Base-by-base conservation (phyloP, 164 flowering plant genomes). In the Santalum album region DNA sequence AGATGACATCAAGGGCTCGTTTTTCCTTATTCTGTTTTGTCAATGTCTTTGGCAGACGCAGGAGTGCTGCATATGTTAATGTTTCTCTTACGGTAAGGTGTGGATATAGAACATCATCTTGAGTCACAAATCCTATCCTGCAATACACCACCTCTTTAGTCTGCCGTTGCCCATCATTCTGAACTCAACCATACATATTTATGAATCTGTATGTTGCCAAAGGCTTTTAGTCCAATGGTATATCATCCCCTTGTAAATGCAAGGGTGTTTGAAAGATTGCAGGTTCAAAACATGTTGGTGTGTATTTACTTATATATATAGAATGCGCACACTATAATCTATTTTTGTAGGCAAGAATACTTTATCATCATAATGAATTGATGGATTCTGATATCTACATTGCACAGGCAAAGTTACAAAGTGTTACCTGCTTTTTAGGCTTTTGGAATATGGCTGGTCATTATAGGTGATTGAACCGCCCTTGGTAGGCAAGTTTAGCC, bases 51-150 rank as follows among this genome's bases (percentile, higher is more conserved):
- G 98, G 89, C 62, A 92, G 74, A 19, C 91, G 75, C 7, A 92
- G 69, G 3, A 68, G 83, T 18, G 98, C 98, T 44, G 96, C 82
- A 63, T 84, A 92, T 7, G 80, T 81, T 47, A 92, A 65, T 25
- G 95, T 92, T 68, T 92, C 98, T 60, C 64, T 84, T 66, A 92
- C 98, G 1, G 98, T 86, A 20, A 92, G 81, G 79, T 92, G 96
- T 55, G 96, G 94, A 69, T 81, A 89, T 54, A 92, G 66, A 35
- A 92, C 94, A 43, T 92, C 98, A 55, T 92, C 98, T 68, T 92
- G 98, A 47, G 94, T 86, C 69, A 92, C 98, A 55, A 92, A 92
- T 48, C 98, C 98, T 51, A 92, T 86, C 94, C 98, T 92, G 98
- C 65, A 74, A 11, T 51, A 32, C 12, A 24, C n/a, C 40, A 40